Evolutionary conservation across 257 asterid species (phyloP), one percentile per base, ranked within the genome.

Genomic region (Echites panduratus): DNA sequence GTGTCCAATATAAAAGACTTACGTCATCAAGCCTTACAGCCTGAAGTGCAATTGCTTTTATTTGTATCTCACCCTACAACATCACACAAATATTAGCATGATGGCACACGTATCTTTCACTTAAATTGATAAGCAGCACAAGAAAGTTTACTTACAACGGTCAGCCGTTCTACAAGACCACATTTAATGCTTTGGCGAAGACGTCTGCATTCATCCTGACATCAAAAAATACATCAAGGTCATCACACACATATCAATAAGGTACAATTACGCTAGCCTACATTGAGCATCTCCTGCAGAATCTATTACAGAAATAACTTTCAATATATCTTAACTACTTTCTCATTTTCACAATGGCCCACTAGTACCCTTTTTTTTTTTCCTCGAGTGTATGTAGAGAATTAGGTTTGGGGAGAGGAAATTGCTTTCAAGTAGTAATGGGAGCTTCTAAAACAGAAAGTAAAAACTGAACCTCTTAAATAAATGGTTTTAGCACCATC

Each of bases 181-280:
- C 90, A 88, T 81, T 90, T 85, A 64, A 92, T 85, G 83, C 89
- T 88, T 83, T 90, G 92, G 52, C 89, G 94, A 62, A 92, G 80
- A 75, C 87, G 85, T 79, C 84, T 75, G 84, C 98, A 92, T 78
- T 90, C 98, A 40, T 90, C 98, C 98, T 92, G 87, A 66, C 82
- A 62, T 48, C 10, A 49, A 69, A 45, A 19, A 58, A 20, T 58
- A 66, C 32, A 71, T 61, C 56, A 53, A 29, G 24, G 53, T 50
- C 44, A 76, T 71, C 66, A 45, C 41, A 32, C 70, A 24, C 49
- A 58, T 3, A 20, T 24, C 72, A 50, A 53, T 24, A 26, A 68
- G 40, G 45, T 11, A 62, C 29, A 64, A 38, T 19, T 17, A 7
- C 7, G 38, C 10, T 38, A 35, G 68, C 26, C 48, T 35, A 64